Evolutionary conservation across 2,329 filamentous ascomycete species (phyloP), one percentile per base, ranked within the genome.

Genomic region (Clarireedia paspali): DNA sequence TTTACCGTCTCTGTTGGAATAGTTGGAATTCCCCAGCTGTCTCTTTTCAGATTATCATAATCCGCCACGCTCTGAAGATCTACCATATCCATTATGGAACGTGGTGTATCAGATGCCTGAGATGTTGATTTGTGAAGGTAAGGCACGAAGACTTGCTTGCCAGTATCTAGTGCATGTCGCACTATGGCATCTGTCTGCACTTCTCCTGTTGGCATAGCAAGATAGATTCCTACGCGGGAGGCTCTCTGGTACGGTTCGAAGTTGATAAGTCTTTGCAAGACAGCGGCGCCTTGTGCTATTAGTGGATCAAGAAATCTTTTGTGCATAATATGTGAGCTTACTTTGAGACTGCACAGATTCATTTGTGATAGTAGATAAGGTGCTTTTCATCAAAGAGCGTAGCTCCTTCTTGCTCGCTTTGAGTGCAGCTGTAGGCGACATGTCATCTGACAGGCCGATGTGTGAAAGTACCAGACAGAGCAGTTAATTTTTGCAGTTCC

Each of bases 11-110:
- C 75, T 50, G 78, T 74, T 58, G 83, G 78, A 57, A 95, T 81
- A 34, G 88, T 92, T n/a, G 94, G 94, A 61, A 99, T 99, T 9
- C 91, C 91, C 94, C 94, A 99, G 69, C 80, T 83, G 71, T 99
- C 94, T 42, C 80, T 79, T 66, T 84, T 73, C 58, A 97, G 75
- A 24, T 81, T 81, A 60, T 90, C 82, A 70, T 91, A 96, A 70
- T 99, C 94, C 27, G 81, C 73, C 50, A 89, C 70, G 26, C 84
- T 85, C 56, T 78, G 75, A 42, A 99, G 76, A 60, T 84, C 84
- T 23, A 99, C 82, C 94, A 99, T 97, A 67, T 96, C 91, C 94
- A 99, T 99, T 53, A 94, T 80, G 15, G 88, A 88, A 5, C 83
- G 80, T 55, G 75, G 74, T 27, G 69, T 64, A 15, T 66, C 63